Evolutionary conservation across 2,329 filamentous ascomycete genomes (phyloP).

Genomic region (Ilyonectria destructans): DNA sequence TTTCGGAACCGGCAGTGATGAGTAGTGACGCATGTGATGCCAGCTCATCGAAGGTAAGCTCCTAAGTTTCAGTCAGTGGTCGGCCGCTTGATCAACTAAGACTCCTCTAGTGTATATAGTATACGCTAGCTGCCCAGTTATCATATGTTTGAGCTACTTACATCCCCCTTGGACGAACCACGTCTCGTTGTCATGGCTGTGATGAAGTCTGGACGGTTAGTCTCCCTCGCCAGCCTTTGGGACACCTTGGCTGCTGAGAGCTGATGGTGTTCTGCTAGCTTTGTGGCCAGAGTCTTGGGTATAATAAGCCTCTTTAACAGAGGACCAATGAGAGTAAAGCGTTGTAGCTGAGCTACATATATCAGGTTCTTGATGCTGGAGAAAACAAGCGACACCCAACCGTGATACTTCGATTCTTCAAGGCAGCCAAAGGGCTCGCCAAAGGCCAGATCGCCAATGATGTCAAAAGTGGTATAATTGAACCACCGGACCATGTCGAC

Average conservation of each 20-base stretch:
- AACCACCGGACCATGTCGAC: conserved; percentile 50
- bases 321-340: conserved; percentile 5
- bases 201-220: conserved; percentile 42
- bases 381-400: conserved; percentile 46
- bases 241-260: conserved; percentile 23
- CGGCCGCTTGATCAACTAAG: neutral
- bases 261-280: conserved; percentile 19
- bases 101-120: neutral
- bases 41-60: conserved; percentile 14
- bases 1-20: conserved; percentile 54
- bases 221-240: conserved; percentile 33
- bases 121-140: neutral
- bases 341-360: conserved; percentile 4
- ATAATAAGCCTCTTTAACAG: conserved; percentile 6
- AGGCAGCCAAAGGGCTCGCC: conserved; percentile 52
- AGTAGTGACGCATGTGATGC: conserved; percentile 30
- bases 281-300: conserved; percentile 16
- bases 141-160: neutral
- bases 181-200: conserved; percentile 29
- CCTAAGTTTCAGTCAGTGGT: neutral
- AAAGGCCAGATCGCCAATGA: conserved; percentile 37
- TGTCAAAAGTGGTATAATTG: conserved; percentile 51
- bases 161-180: conserved; percentile 1
- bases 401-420: conserved; percentile 42
- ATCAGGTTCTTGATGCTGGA: conserved; percentile 12